phyloP scores from a whole-genome alignment of 345 rosid genomes.

The Aquilaria sinensis region DNA sequence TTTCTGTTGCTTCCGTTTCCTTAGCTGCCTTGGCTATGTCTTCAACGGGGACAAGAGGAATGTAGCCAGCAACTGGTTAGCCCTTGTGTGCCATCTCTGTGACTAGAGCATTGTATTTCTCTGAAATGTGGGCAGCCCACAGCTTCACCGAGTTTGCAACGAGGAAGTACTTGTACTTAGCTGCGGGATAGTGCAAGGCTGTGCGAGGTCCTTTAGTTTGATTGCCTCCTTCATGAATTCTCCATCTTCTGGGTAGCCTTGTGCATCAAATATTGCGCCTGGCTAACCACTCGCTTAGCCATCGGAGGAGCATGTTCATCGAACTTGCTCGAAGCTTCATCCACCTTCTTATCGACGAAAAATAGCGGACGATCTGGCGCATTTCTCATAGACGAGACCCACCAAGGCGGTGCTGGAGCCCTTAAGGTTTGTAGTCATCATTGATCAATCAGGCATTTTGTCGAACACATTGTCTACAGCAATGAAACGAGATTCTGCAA shows the following conservation, averaged over 20 bases:
- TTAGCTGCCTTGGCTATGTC: constrained; percentile 53
- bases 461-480: too few relatives aligned
- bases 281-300: constrained; percentile 49
- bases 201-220: constrained; percentile 50
- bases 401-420: constrained; percentile 54
- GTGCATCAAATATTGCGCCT: constrained; percentile 32
- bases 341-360: constrained; percentile 74
- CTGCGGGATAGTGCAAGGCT: constrained; percentile 39
- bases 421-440: constrained; percentile 6
- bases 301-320: constrained; percentile 66
- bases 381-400: constrained; percentile 54
- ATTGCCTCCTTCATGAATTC: constrained; percentile 40
- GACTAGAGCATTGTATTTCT: constrained; percentile 45
- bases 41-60: constrained; percentile 69
- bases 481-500: too few relatives aligned
- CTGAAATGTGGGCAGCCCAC: constrained; percentile 46
- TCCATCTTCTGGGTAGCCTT: constrained; percentile 41
- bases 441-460: too few relatives aligned
- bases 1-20: constrained; percentile 31
- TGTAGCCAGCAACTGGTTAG: constrained; percentile 33
- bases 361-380: constrained; percentile 62
- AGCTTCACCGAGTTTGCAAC: constrained; percentile 43
- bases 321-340: constrained; percentile 46
- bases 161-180: constrained; percentile 47
- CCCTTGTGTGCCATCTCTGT: constrained; percentile 48